Conservation (phyloP, 2,329 filamentous ascomycete genomes). For the Myriangium duriaei region DNA sequence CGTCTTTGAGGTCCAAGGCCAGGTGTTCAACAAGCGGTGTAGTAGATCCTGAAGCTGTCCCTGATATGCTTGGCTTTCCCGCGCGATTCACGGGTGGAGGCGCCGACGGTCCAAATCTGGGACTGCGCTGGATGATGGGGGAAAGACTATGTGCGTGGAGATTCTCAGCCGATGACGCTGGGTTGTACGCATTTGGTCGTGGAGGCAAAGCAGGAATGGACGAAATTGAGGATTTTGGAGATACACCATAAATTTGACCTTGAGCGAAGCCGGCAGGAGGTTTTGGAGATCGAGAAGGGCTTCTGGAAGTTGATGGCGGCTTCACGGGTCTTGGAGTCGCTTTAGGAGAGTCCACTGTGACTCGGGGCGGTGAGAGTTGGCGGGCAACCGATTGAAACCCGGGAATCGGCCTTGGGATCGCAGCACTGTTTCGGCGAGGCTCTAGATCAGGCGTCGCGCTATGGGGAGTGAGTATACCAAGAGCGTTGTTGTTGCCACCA, state of each 20-base stretch:
- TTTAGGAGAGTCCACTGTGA: constrained; percentile 56
- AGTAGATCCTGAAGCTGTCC: neutral
- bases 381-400: constrained; percentile 35
- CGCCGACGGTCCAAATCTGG: constrained; percentile 24
- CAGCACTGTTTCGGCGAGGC: constrained; percentile 24
- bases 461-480: neutral
- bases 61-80: constrained; percentile 56
- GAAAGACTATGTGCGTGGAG: constrained; percentile 4
- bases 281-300: constrained; percentile 9
- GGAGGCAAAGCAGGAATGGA: constrained; percentile 2
- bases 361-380: constrained; percentile 47
- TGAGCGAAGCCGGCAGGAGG: neutral
- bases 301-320: constrained; percentile 6
- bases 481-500: neutral
- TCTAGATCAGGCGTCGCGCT: constrained; percentile 18
- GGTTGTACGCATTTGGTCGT: neutral
- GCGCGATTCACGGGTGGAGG: constrained; percentile 71
- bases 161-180: constrained; percentile 1
- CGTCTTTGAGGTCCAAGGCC: constrained; percentile 18
- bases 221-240: constrained; percentile 1
- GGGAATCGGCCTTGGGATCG: constrained; percentile 28
- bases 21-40: constrained; percentile 11
- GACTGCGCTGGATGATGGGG: constrained; percentile 5
- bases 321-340: constrained; percentile 46
- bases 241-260: constrained; percentile 1